Percentiles rank a stretch among this genome's conserved stretches.
Conservation (phyloP, 2,329 filamentous ascomycete genomes). For the Fusarium newnesense region DNA sequence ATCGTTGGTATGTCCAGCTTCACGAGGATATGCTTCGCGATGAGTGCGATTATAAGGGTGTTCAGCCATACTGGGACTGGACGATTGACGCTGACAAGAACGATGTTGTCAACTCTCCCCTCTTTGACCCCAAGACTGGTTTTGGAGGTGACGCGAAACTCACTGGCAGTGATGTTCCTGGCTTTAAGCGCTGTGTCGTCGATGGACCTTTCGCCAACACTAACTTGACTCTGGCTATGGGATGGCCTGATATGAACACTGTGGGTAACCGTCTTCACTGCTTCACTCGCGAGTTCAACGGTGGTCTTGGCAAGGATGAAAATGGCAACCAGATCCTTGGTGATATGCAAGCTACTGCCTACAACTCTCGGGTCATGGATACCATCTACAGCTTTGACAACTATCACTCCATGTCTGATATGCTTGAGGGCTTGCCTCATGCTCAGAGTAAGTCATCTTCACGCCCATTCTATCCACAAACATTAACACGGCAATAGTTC, state of each 20-base stretch:
- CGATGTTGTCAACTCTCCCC: not conserved
- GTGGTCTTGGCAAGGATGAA: not conserved
- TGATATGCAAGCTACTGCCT: slow-evolving; percentile 9
- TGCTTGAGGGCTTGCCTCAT: slow-evolving; percentile 21
- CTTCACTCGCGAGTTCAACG: slow-evolving; percentile 18
- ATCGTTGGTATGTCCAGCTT: slow-evolving; percentile 16
- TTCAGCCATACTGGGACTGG: slow-evolving; percentile 24
- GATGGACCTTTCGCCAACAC: slow-evolving; percentile 24
- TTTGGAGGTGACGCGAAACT: slow-evolving; percentile 4
- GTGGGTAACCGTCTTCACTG: not conserved
- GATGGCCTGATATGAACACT: slow-evolving; percentile 15
- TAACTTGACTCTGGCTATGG: slow-evolving; percentile 14
- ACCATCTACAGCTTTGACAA: slow-evolving; percentile 19
- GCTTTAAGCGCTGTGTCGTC: slow-evolving; percentile 5
- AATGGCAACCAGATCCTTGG: not conserved
- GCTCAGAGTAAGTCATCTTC: slow-evolving; percentile 3
- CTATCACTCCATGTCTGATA: not conserved
- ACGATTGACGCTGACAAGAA: slow-evolving; percentile 13
- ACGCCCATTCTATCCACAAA: fast-evolving
- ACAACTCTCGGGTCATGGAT: slow-evolving; percentile 13
- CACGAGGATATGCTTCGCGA: slow-evolving; percentile 13
- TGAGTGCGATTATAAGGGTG: slow-evolving; percentile 18
- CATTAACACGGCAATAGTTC: slow-evolving; percentile 4
- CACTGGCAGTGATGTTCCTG: slow-evolving; percentile 4
- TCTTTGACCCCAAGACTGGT: slow-evolving; percentile 13